phyloP scores from a whole-genome alignment of 768 basidiomycete species.

The Leccinellum luteum region DNA sequence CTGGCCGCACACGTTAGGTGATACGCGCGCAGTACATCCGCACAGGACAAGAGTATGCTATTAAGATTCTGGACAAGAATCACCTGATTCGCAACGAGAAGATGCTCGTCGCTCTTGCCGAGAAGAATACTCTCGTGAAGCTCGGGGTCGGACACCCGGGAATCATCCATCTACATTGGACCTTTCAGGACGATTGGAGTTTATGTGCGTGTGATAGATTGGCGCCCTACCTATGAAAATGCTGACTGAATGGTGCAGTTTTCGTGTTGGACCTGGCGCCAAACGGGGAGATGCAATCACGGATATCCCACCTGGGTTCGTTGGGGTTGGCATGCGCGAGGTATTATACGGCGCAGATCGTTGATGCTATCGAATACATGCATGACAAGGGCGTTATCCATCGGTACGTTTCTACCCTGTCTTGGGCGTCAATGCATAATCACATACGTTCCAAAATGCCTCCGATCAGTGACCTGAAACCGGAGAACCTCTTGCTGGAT shows the following conservation, averaged over 20 bases:
- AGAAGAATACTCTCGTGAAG: conserved; percentile 73
- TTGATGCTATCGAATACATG: conserved; percentile 88
- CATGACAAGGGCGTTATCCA: conserved; percentile 89
- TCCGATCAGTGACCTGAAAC: conserved; percentile 65
- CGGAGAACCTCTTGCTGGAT: conserved; percentile 88
- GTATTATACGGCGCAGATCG: conserved; percentile 87
- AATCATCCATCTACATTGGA: conserved; percentile 75
- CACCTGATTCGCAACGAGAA: conserved; percentile 80
- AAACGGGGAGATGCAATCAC: conserved; percentile 76
- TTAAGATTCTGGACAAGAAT: conserved; percentile 82
- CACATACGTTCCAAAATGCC: background rate
- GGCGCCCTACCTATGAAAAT: background rate
- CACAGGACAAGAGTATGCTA: conserved; percentile 65
- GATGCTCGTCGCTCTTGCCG: conserved; percentile 71
- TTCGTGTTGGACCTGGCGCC: conserved; percentile 75
- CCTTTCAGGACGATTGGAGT: conserved; percentile 82
- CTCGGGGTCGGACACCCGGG: conserved; percentile 73
- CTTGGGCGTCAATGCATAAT: conserved; percentile 12
- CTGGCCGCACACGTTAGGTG: conserved; percentile 41
- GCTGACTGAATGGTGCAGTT: conserved; percentile 42
- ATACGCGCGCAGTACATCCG: conserved; percentile 50
- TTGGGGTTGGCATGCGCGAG: conserved; percentile 72
- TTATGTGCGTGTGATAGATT: conserved; percentile 57
- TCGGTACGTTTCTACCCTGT: conserved; percentile 43
- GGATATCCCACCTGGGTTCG: conserved; percentile 77